Conservation (phyloP, 139 green algal species). For the Chlamydomonas incerta region DNA sequence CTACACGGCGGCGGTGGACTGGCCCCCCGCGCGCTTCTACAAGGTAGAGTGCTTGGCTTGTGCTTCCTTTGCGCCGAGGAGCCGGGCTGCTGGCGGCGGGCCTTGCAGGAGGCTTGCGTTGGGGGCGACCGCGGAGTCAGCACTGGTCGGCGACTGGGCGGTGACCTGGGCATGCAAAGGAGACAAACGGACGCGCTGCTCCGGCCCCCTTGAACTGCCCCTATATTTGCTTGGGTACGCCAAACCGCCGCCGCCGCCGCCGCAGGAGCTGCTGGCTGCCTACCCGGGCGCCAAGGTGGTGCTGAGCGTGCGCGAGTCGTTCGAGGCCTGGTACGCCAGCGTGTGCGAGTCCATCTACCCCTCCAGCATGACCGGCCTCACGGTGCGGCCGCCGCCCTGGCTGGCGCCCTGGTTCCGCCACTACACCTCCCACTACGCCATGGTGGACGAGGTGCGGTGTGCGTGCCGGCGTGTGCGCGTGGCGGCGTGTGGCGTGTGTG, state of each 20-base stretch:
- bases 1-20: background rate
- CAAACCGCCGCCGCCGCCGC: background rate
- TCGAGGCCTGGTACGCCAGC: background rate
- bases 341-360: background rate
- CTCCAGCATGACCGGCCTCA: background rate
- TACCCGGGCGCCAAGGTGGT: background rate
- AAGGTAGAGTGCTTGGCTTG: no score
- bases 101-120: no score
- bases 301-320: background rate
- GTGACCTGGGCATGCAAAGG: no score
- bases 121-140: no score
- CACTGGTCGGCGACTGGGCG: no score
- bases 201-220: no score
- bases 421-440: background rate
- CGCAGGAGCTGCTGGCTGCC: background rate
- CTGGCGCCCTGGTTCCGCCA: background rate
- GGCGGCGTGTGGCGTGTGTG: no score
- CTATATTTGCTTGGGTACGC: no score
- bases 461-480: background rate
- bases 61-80: no score
- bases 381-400: background rate
- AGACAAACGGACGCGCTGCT: no score
- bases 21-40: no score
- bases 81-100: no score
- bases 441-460: background rate